Percentiles rank a stretch among this genome's conserved stretches.
Conservation (phyloP, 2,329 filamentous ascomycete genomes). For the Dactylellina cionopaga region DNA sequence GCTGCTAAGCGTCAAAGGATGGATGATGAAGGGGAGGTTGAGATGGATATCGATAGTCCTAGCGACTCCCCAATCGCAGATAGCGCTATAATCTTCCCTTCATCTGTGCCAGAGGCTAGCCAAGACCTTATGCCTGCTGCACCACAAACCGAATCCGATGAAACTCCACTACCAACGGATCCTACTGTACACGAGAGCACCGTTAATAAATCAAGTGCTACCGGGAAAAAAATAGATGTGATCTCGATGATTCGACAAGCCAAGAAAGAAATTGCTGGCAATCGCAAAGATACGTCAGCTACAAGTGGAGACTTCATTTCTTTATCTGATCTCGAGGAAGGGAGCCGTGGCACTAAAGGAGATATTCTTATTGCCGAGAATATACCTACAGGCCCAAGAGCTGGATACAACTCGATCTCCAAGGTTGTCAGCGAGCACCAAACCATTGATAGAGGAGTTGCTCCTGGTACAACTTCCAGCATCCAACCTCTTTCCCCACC, state of each 20-base stretch:
- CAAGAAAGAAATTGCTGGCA: conserved; percentile 52
- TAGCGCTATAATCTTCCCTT: conserved; percentile 6
- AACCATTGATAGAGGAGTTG: conserved; percentile 50
- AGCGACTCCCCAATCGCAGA: conserved; percentile 10
- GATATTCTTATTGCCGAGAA: conserved; percentile 53
- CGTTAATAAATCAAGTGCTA: conserved; percentile 20
- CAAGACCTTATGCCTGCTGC: conserved; percentile 17
- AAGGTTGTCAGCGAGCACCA: neutral
- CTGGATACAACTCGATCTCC: neutral
- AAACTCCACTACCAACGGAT: neutral
- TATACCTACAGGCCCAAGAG: conserved; percentile 47
- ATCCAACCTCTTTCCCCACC: conserved; percentile 24
- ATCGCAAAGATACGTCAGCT: conserved; percentile 42
- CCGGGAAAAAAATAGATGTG: conserved; percentile 55
- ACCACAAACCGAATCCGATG: neutral
- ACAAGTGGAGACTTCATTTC: conserved; percentile 84
- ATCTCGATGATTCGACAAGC: conserved; percentile 57
- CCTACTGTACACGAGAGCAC: neutral
- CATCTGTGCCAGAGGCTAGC: conserved; percentile 23
- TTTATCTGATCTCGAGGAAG: conserved; percentile 73
- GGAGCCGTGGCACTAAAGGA: conserved; percentile 62
- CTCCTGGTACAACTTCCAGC: conserved; percentile 22
- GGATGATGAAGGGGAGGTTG: conserved; percentile 49
- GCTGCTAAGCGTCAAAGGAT: conserved; percentile 49
- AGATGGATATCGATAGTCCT: conserved; percentile 41